Evolutionary conservation across 768 basidiomycete genomes (phyloP).

Genomic region (Tulasnella sp.): DNA sequence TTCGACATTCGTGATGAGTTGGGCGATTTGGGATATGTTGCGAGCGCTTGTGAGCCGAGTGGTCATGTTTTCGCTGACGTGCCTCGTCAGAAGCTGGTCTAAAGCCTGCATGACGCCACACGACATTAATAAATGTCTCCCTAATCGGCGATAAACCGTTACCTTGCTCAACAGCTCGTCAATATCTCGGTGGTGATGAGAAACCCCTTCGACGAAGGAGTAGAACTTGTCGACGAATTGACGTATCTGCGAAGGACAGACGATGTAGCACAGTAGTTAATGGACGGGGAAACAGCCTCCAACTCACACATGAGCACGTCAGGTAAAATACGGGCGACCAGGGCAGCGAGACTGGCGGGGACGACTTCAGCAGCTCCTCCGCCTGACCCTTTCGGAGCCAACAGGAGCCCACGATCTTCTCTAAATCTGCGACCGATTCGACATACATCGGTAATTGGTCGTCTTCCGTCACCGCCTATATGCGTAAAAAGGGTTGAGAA

Average conservation of each 20-base stretch:
- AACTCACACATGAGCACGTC: conserved; percentile 81
- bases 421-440: conserved; percentile 54
- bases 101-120: conserved; percentile 56
- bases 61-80: conserved; percentile 72
- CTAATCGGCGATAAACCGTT: conserved; percentile 21
- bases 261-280: neutral
- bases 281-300: neutral
- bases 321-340: conserved; percentile 95
- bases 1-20: conserved; percentile 88
- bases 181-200: conserved; percentile 85
- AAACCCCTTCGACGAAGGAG: conserved; percentile 91
- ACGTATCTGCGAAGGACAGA: conserved; percentile 56
- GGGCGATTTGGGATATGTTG: conserved; percentile 85
- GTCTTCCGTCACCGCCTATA: conserved; percentile 30
- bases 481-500: neutral
- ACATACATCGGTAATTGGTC: conserved; percentile 75
- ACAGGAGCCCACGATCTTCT: conserved; percentile 70
- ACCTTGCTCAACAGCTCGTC: conserved; percentile 90
- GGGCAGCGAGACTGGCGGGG: conserved; percentile 68
- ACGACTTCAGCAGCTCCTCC: conserved; percentile 54
- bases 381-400: conserved; percentile 75
- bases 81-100: conserved; percentile 71
- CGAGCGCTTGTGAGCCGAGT: conserved; percentile 69
- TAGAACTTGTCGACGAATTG: conserved; percentile 93
- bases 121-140: conserved; percentile 20